Evolutionary conservation across 2,329 filamentous ascomycete species (phyloP).

Genomic region (Colletotrichum sp.): DNA sequence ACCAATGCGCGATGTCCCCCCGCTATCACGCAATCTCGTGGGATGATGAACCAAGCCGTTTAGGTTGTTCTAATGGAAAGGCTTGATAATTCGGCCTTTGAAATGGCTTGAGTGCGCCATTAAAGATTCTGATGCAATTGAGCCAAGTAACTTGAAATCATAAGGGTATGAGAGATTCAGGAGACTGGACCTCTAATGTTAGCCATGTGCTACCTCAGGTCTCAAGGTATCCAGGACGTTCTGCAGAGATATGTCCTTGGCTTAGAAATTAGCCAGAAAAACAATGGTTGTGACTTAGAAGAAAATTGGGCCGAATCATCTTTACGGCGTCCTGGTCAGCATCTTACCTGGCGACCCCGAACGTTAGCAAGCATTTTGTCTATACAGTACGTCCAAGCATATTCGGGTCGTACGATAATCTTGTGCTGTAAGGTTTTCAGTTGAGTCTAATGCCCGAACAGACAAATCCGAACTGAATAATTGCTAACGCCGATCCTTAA

Average conservation of each 20-base stretch:
- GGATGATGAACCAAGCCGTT: neutral
- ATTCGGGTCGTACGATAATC: neutral
- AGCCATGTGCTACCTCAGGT: neutral
- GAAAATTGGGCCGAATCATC: neutral
- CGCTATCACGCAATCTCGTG: constrained; percentile 12
- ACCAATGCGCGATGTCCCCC: constrained; percentile 8
- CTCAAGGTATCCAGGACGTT: neutral
- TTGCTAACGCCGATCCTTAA: neutral
- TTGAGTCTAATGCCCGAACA: neutral
- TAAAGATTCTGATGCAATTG: neutral
- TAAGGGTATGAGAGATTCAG: neutral
- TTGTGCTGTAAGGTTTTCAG: neutral
- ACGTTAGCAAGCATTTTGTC: neutral
- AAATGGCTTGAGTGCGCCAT: neutral
- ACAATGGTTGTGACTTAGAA: neutral
- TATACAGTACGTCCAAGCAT: neutral
- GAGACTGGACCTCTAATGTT: neutral
- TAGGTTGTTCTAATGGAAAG: neutral
- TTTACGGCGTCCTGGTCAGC: neutral
- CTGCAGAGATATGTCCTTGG: neutral
- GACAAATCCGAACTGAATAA: neutral
- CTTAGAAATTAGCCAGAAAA: accelerated
- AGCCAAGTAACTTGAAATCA: neutral
- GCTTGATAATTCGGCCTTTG: neutral
- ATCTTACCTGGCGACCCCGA: neutral